Conservation (phyloP, 225 moss, liverwort and hornwort species). For the Bryum argenteum region DNA sequence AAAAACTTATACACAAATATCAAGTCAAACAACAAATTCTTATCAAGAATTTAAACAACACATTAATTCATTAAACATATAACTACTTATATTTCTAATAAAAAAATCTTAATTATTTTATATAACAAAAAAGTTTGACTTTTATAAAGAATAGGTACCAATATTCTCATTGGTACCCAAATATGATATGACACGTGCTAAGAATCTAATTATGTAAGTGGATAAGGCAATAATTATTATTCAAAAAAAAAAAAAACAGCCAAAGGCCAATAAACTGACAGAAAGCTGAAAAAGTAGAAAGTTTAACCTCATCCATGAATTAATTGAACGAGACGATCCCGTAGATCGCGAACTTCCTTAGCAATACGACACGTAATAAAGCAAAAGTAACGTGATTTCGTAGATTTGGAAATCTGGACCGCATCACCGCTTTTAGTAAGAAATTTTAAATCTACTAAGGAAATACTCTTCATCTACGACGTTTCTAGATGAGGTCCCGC, state of each 20-base stretch:
- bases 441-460: accelerated
- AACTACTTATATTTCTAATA: no score
- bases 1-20: no score
- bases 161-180: no score
- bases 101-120: no score
- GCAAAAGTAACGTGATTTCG: background rate
- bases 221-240: background rate
- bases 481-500: background rate
- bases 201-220: background rate
- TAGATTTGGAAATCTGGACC: slow-evolving; percentile 20
- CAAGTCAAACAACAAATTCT: no score
- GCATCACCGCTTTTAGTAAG: background rate
- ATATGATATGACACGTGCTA: background rate
- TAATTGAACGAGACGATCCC: background rate
- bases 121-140: no score
- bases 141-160: no score
- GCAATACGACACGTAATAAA: background rate
- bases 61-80: no score
- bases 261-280: no score
- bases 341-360: slow-evolving; percentile 6
- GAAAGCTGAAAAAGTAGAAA: background rate
- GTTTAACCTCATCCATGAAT: slow-evolving; percentile 14
- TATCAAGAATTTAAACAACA: no score
- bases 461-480: accelerated
- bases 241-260: background rate